Evolutionary conservation across 1,284 basidiomycete species (phyloP).

Genomic region (Heterobasidion occidentale): DNA sequence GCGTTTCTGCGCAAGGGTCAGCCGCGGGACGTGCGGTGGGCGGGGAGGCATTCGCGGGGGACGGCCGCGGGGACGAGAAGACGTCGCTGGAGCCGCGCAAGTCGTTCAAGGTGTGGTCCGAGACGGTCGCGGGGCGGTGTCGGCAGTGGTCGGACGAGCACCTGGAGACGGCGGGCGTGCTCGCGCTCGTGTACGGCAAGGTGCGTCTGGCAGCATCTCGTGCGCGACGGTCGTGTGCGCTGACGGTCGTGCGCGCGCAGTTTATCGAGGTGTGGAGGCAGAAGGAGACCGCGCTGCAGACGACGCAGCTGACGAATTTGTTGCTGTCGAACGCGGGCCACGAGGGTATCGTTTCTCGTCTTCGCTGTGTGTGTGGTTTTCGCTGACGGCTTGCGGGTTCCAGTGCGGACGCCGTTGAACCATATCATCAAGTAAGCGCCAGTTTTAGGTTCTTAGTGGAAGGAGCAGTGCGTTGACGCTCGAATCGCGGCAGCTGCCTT

Average conservation of each 20-base stretch:
- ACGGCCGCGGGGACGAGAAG: slow-evolving; percentile 19
- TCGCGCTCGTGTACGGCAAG: slow-evolving; percentile 82
- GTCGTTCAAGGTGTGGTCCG: slow-evolving; percentile 81
- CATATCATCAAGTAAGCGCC: slow-evolving; percentile 61
- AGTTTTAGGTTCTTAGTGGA: background rate
- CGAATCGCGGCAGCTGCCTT: slow-evolving; percentile 48
- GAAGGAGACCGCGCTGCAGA: slow-evolving; percentile 72
- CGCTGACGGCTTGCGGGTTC: background rate
- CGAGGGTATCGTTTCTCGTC: slow-evolving; percentile 43
- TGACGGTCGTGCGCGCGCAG: slow-evolving; percentile 21
- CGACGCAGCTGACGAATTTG: slow-evolving; percentile 74
- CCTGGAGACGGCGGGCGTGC: slow-evolving; percentile 78
- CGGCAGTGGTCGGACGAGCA: slow-evolving; percentile 84
- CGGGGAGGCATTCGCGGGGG: slow-evolving; percentile 67
- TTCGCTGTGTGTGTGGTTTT: background rate
- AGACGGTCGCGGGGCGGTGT: slow-evolving; percentile 68
- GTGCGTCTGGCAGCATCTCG: slow-evolving; percentile 18
- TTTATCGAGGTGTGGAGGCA: slow-evolving; percentile 89
- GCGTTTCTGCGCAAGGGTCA: slow-evolving; percentile 79
- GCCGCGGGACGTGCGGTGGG: slow-evolving; percentile 68
- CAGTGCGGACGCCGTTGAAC: slow-evolving; percentile 68
- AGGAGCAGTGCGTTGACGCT: background rate
- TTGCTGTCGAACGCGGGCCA: slow-evolving; percentile 85
- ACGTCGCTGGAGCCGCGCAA: slow-evolving; percentile 63
- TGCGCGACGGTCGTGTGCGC: background rate